Conservation (phyloP, 257 asterid genomes). For the Verbascum thapsus region DNA sequence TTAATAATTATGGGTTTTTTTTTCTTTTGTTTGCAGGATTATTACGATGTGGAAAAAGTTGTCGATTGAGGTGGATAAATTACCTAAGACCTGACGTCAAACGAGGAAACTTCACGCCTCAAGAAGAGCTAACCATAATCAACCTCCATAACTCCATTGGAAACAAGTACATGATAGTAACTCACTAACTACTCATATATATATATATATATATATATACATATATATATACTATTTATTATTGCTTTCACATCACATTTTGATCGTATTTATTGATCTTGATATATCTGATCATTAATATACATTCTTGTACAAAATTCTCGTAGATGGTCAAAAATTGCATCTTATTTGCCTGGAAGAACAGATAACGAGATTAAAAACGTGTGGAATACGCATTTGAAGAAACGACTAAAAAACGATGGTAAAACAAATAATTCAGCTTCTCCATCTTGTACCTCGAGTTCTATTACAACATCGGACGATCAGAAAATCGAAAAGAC, state of each 20-base stretch:
- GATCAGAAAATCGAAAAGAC: conserved; percentile 1
- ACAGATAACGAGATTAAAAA: conserved; percentile 88
- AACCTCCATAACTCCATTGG: conserved; percentile 55
- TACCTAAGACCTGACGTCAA: conserved; percentile 74
- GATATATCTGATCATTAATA: not conserved
- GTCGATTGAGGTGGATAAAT: conserved; percentile 79
- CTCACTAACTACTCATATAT: conserved; percentile 1
- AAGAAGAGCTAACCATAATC: conserved; percentile 62
- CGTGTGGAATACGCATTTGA: conserved; percentile 76
- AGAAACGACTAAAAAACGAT: conserved; percentile 42
- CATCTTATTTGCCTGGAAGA: conserved; percentile 73
- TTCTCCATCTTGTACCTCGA: conserved; percentile 34
- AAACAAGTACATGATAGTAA: conserved; percentile 44
- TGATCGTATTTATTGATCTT: not conserved
- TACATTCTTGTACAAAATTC: too few relatives aligned
- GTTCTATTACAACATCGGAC: conserved; percentile 25
- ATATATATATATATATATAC: too few relatives aligned
- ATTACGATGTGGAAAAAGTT: conserved; percentile 70
- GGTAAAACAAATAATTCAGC: not conserved
- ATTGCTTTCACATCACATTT: not conserved
- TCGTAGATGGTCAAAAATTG: conserved; percentile 82
- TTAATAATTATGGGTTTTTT: too few relatives aligned
- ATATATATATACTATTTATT: too few relatives aligned
- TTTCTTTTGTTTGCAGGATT: conserved; percentile 41
- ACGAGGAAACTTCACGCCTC: conserved; percentile 57